A percentile compares a stretch with the other conserved stretches of the same genome.
These are phyloP conservation scores for Chytriomyces sp. DNA, from an alignment of 192 early-diverging fungal genomes.

Conservation along the genomic window DNA sequence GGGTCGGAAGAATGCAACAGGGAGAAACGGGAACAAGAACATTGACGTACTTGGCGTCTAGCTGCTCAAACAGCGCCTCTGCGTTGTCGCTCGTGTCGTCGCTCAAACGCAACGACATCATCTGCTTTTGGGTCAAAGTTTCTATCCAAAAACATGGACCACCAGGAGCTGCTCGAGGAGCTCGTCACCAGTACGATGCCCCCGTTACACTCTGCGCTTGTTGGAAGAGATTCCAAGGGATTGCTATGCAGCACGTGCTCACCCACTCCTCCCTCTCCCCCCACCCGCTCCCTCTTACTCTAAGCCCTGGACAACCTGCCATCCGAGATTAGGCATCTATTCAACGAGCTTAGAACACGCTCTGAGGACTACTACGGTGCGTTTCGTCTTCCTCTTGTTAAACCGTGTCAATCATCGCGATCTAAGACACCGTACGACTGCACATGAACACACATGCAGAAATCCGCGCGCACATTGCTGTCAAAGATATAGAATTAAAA, in stretches of 20 bases:
- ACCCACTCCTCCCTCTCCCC: neutral
- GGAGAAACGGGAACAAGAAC: no score
- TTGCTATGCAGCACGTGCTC: neutral
- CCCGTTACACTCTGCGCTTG: no score
- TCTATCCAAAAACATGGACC: neutral
- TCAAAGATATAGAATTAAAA: slow-evolving; percentile 17
- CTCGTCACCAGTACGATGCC: no score
- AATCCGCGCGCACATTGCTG: slow-evolving; percentile 15
- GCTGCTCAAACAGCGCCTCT: neutral
- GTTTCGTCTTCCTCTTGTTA: neutral
- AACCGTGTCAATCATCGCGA: no score
- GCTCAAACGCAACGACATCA: neutral
- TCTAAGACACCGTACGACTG: neutral
- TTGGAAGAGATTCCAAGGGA: neutral
- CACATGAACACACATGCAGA: slow-evolving; percentile 1
- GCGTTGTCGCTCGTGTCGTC: neutral
- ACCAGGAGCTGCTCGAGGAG: slow-evolving; percentile 26
- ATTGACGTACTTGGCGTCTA: no score
- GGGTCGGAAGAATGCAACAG: no score
- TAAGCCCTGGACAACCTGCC: slow-evolving; percentile 29
- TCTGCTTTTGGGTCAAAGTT: neutral
- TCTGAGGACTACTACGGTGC: slow-evolving; percentile 26
- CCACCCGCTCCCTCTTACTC: neutral
- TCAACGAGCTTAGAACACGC: slow-evolving; percentile 26
- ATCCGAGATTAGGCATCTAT: slow-evolving; percentile 20